Evolutionary conservation across 306 rosid genomes (phyloP).

Genomic region (Quercus mongolica): DNA sequence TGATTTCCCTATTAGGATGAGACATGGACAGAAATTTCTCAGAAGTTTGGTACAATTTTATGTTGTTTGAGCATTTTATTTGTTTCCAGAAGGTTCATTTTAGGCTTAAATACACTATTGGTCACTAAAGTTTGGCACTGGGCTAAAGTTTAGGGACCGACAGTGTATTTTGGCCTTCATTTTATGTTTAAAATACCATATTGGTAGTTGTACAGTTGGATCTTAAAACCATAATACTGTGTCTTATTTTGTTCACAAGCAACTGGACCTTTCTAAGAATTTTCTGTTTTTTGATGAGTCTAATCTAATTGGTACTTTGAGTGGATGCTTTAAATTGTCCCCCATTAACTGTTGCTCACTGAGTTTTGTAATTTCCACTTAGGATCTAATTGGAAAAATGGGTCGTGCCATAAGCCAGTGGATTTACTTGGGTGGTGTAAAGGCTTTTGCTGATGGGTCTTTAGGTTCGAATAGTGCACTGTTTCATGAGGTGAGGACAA

Average conservation of each 20-base stretch:
- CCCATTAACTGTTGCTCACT: conserved; percentile 16
- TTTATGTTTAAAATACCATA: not conserved
- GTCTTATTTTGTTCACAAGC: not conserved
- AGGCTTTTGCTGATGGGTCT: conserved; percentile 89
- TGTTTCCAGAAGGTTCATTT: not conserved
- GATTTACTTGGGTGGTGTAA: conserved; percentile 88
- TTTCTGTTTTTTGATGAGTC: not conserved
- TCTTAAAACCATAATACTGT: not conserved
- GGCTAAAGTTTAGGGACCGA: no score
- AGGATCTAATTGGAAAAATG: conserved; percentile 58
- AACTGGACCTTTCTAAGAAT: not conserved
- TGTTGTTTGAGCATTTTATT: not conserved
- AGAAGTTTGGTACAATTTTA: not conserved
- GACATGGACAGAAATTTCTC: not conserved
- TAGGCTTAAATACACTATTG: no score
- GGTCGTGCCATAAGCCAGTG: conserved; percentile 64
- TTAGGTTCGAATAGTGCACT: conserved; percentile 80
- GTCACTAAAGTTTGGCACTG: no score
- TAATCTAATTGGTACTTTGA: not conserved
- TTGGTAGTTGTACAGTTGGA: not conserved
- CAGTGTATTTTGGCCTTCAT: no score
- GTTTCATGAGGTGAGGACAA: conserved; percentile 72
- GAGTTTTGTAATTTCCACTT: conserved; percentile 18
- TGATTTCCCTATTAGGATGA: not conserved
- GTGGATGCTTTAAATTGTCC: not conserved